Percentiles rank a stretch among this genome's conserved stretches.
phyloP scores from a whole-genome alignment of 345 rosid genomes.

The Bretschneidera sinensis region DNA sequence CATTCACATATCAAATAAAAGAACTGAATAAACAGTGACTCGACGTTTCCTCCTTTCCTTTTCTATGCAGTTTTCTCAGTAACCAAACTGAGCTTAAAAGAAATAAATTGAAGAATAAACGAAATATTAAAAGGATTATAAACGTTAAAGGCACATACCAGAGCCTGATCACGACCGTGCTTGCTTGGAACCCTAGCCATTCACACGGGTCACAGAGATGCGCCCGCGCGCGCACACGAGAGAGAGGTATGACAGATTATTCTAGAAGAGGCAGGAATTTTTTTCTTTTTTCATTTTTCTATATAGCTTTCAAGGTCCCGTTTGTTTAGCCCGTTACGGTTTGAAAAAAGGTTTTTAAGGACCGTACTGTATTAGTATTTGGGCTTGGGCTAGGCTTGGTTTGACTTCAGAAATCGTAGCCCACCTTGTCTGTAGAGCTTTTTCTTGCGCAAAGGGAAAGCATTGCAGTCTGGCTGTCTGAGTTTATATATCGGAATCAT shows the following conservation, averaged over 20 bases:
- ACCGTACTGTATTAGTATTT: neutral
- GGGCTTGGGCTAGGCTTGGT: constrained; percentile 13
- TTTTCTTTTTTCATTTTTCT: no score
- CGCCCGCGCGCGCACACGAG: constrained; percentile 14
- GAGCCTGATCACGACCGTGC: constrained; percentile 61
- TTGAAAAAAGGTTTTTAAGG: no score
- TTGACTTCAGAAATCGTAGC: neutral
- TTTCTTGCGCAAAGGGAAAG: constrained; percentile 36
- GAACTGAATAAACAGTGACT: neutral
- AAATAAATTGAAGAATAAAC: neutral
- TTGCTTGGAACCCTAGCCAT: constrained; percentile 41
- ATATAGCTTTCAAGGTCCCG: no score
- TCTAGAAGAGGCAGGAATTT: constrained; percentile 31
- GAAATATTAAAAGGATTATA: neutral
- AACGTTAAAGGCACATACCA: constrained; percentile 31
- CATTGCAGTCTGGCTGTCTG: constrained; percentile 2
- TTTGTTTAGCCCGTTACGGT: no score
- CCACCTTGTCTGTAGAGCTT: constrained; percentile 10
- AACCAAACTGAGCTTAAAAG: neutral
- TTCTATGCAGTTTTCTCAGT: neutral
- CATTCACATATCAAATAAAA: neutral
- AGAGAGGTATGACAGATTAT: constrained; percentile 6
- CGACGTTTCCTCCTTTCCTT: neutral
- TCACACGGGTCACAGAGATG: constrained; percentile 5
- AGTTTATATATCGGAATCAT: constrained; percentile 5